These are phyloP conservation scores for Scedosporium apiospermum DNA, from an alignment of 2,329 filamentous ascomycete genomes.

Conservation along the genomic window DNA sequence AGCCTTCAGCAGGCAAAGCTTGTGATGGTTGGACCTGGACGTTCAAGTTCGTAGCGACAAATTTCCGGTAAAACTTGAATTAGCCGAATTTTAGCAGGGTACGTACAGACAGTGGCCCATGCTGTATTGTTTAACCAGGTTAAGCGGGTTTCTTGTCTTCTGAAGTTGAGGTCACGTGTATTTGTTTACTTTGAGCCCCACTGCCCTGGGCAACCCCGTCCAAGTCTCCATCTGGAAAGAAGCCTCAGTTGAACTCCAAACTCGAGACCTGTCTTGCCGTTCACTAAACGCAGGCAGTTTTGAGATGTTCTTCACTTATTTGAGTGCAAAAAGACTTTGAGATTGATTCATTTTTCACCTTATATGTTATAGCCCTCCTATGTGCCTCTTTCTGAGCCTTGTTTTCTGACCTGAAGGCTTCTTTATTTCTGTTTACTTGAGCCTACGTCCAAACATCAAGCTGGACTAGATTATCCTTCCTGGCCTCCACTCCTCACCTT, in stretches of 20 bases:
- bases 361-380: neutral
- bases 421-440: neutral
- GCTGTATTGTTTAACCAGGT: too few species aligned
- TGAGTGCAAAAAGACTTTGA: neutral
- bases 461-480: neutral
- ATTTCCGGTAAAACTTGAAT: neutral
- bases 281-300: neutral
- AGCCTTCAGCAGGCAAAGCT: neutral
- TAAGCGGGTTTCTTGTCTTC: neutral
- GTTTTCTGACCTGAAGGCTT: neutral
- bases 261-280: neutral
- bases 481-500: neutral
- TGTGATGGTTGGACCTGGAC: neutral
- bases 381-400: neutral
- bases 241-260: neutral
- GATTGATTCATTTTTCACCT: constrained; percentile 7
- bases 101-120: too few species aligned
- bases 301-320: neutral
- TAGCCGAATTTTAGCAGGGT: neutral
- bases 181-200: constrained; percentile 5
- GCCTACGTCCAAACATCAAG: neutral
- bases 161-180: neutral
- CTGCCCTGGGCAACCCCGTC: constrained; percentile 4
- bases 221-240: neutral
- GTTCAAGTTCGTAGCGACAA: neutral